Percentiles rank a stretch among this genome's conserved stretches.
These are phyloP conservation scores for Madurella mycetomatis DNA, from an alignment of 2,329 filamentous ascomycete genomes.

Conservation along the genomic window DNA sequence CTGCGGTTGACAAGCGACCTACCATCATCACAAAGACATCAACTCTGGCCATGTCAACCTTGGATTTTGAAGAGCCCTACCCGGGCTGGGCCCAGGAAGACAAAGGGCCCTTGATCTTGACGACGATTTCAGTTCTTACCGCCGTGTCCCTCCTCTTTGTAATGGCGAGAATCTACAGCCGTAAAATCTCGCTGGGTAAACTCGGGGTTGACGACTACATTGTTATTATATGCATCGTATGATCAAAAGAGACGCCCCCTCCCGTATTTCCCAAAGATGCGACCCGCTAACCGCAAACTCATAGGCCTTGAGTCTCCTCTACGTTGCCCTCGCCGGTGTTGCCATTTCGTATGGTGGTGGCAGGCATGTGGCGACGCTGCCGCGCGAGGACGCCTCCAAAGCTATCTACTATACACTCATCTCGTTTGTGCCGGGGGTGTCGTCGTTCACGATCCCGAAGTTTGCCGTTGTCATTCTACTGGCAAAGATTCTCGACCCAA, in stretches of 20 bases:
- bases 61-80: slow-evolving; percentile 11
- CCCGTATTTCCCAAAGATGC: not conserved
- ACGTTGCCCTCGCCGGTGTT: slow-evolving; percentile 32
- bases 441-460: slow-evolving; percentile 40
- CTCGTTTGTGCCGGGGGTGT: slow-evolving; percentile 36
- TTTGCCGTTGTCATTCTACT: slow-evolving; percentile 39
- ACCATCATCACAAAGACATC: too few relatives aligned
- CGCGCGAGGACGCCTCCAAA: slow-evolving; percentile 26
- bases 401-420: slow-evolving; percentile 35
- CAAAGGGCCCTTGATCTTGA: slow-evolving; percentile 19
- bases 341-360: slow-evolving; percentile 38
- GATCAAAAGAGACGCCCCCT: not conserved
- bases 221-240: slow-evolving; percentile 18
- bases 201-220: slow-evolving; percentile 18
- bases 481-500: slow-evolving; percentile 36
- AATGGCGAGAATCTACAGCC: slow-evolving; percentile 17
- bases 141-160: slow-evolving; percentile 17
- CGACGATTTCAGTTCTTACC: slow-evolving; percentile 11
- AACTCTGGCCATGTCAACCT: not conserved
- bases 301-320: slow-evolving; percentile 20
- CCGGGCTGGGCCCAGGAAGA: slow-evolving; percentile 20
- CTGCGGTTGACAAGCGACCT: too few relatives aligned
- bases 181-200: slow-evolving; percentile 11
- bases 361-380: slow-evolving; percentile 34
- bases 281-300: not conserved